These are phyloP conservation scores for Teratosphaeria nubilosa DNA, from an alignment of 2,329 filamentous ascomycete species.

Conservation along the genomic window DNA sequence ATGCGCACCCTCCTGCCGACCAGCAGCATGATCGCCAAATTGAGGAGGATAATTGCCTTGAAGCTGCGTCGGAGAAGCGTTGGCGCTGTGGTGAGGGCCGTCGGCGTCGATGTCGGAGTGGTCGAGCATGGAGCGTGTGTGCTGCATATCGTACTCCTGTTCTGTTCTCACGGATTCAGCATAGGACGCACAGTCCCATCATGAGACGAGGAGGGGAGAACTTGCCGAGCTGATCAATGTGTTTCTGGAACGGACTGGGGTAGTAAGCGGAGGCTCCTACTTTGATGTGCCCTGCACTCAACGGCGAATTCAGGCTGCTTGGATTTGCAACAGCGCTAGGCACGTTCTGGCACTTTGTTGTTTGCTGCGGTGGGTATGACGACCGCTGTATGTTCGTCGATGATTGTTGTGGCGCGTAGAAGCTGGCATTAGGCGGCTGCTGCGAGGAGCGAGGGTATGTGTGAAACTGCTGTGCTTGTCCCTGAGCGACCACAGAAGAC, in stretches of 20 bases:
- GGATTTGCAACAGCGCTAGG: constrained; percentile 13
- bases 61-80: constrained; percentile 15
- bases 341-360: constrained; percentile 16
- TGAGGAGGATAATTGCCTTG: constrained; percentile 20
- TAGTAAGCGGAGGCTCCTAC: constrained; percentile 53
- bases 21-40: constrained; percentile 11
- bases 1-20: constrained; percentile 18
- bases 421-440: constrained; percentile 35
- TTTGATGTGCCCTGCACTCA: constrained; percentile 20
- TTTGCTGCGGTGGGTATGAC: constrained; percentile 10
- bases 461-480: constrained; percentile 36
- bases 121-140: constrained; percentile 56
- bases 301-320: constrained; percentile 7
- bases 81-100: constrained; percentile 3
- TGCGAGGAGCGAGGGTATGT: constrained; percentile 29
- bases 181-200: constrained; percentile 54
- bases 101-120: constrained; percentile 29
- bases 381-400: constrained; percentile 12
- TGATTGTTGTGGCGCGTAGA: constrained; percentile 32
- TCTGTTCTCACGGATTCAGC: constrained; percentile 65
- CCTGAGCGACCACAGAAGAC: constrained; percentile 45
- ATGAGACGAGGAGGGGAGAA: constrained; percentile 45
- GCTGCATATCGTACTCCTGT: constrained; percentile 84
- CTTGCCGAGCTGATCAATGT: constrained; percentile 94
- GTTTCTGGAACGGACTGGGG: constrained; percentile 79